phyloP scores from a whole-genome alignment of 495 filamentous ascomycete genomes.

The Xylaria curta region DNA sequence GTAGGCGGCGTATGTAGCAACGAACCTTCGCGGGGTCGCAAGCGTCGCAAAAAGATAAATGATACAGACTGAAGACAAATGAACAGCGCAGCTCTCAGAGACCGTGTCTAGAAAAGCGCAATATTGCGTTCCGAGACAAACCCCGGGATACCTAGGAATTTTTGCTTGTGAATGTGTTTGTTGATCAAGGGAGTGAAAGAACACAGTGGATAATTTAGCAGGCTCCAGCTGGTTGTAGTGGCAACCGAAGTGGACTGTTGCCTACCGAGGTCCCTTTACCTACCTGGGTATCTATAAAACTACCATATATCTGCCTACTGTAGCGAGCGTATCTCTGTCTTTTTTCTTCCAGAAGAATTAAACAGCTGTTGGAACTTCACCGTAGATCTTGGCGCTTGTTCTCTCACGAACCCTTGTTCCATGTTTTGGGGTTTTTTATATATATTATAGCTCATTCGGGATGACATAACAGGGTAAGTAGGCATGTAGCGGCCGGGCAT shows the following conservation, averaged over 20 bases:
- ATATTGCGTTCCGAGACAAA: slow-evolving; percentile 6
- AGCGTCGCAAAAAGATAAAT: neutral
- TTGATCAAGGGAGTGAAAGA: slow-evolving; percentile 14
- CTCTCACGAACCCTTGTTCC: no score
- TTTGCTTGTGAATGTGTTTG: slow-evolving; percentile 24
- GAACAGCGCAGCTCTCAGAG: neutral
- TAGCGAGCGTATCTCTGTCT: neutral
- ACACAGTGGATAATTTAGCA: slow-evolving; percentile 15
- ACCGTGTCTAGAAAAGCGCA: slow-evolving; percentile 8
- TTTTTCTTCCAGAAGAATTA: neutral
- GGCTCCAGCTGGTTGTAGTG: slow-evolving; percentile 25
- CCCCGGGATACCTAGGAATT: neutral
- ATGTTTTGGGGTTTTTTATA: no score
- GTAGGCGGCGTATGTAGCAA: neutral
- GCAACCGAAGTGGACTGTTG: slow-evolving; percentile 16
- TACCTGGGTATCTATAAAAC: neutral
- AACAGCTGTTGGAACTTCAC: neutral
- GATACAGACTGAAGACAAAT: neutral
- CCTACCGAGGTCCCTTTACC: neutral
- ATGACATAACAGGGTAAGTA: neutral
- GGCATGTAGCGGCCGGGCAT: neutral
- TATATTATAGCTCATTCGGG: neutral
- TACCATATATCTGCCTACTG: no score
- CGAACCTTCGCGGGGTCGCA: neutral
- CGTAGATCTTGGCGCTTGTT: neutral